A percentile compares a stretch with the other conserved stretches of the same genome.
phyloP scores from a whole-genome alignment of 345 rosid genomes.

The Eucalyptus urophylla region DNA sequence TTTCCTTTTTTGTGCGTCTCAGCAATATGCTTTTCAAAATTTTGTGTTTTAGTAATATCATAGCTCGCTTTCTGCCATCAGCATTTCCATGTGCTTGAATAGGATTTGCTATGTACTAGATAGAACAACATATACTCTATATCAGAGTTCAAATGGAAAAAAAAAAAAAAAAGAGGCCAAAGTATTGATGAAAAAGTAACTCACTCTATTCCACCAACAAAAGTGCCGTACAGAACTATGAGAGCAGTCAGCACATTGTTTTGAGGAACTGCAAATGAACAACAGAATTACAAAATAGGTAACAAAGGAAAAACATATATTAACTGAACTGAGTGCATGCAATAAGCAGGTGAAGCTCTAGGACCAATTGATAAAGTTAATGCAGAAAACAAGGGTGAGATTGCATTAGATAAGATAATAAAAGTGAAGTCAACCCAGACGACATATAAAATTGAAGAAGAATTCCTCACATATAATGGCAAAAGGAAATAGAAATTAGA shows the following conservation, averaged over 20 bases:
- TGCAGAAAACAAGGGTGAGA: neutral
- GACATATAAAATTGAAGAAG: neutral
- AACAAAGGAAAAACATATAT: neutral
- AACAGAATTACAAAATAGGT: neutral
- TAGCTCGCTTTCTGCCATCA: slow-evolving; percentile 51
- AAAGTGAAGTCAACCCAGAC: neutral
- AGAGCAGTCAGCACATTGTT: slow-evolving; percentile 52
- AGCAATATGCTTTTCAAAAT: slow-evolving; percentile 54
- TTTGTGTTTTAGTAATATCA: slow-evolving; percentile 85
- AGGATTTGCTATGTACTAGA: slow-evolving; percentile 72
- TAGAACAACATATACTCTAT: neutral
- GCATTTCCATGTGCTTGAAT: slow-evolving; percentile 38
- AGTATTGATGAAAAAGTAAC: neutral
- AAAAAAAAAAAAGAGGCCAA: neutral
- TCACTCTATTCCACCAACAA: slow-evolving; percentile 99
- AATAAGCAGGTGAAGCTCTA: neutral
- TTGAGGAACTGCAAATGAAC: slow-evolving; percentile 31
- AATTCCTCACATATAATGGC: neutral
- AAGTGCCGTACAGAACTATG: slow-evolving; percentile 87
- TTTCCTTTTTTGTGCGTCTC: slow-evolving; percentile 87
- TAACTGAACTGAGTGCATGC: neutral
- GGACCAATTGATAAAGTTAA: neutral
- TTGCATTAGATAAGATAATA: neutral
- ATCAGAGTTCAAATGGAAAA: neutral
- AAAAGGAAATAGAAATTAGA: neutral